Base-by-base conservation (phyloP, 805 yeast species). In the Spathaspora hagerdaliae region DNA sequence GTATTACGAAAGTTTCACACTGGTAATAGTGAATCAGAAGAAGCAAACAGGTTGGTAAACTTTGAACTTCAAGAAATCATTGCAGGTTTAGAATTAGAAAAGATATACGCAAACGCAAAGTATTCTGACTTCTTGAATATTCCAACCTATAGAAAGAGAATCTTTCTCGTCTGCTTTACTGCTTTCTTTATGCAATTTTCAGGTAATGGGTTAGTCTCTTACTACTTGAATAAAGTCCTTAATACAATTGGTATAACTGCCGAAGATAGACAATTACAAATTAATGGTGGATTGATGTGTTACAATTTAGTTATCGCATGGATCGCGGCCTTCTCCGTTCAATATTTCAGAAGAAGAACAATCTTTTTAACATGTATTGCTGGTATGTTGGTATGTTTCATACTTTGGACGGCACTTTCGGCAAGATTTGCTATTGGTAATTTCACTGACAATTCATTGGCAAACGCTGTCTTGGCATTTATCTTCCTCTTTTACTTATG, bases 191-290 rank as follows among this genome's bases (percentile, higher is more conserved):
- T 65, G 73, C 79, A 74, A 54, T 54, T 73, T 36, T 72, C 79
- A 13, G 82, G 82, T 54, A 76, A 75, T 52, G 79, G 78, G 45
- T 61, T 77, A 48, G 77, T 75, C 27, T 71, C 79, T 3, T 77
- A 75, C 65, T 77, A 77, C 58, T 62, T 78, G 49, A 64, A 69
- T 47, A 67, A 70, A 52, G 83, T 79, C 11, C 67, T 79, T 51
- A 56, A 61, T 47, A 71, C 79, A 24, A 77, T 79, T 56, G 83
- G 84, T 47, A 74, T 79, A 53, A 75, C 76, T 39, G 67, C 64
- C 12, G 61, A 67, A 24, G 60, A 60, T 40, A 59, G 63, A 45
- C 79, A 78, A 59, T 67, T 78, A 45, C 57, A 73, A 42, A 70
- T 78, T 56, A 78, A 79, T 56, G 81, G 78, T 45, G 71, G 74